These are phyloP conservation scores for Harringtonia lauricola DNA, from an alignment of 2,329 filamentous ascomycete genomes.

Conservation along the genomic window DNA sequence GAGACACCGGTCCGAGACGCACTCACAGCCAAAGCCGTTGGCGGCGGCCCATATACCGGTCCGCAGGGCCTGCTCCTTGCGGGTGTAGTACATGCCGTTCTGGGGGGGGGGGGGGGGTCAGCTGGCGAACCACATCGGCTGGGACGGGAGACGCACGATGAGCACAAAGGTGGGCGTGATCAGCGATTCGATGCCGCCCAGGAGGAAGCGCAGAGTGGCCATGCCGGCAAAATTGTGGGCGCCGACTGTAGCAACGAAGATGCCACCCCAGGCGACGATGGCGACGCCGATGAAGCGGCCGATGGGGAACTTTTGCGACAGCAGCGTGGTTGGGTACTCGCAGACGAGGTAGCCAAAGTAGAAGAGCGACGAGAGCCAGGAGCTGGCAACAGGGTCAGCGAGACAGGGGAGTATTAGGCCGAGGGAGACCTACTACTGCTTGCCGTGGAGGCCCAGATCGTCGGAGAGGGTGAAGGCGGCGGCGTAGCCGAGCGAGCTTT, in stretches of 20 bases:
- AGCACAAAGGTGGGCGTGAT: slow-evolving; percentile 23
- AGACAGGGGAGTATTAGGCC: no score
- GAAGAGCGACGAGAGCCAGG: slow-evolving; percentile 30
- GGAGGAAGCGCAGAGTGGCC: slow-evolving; percentile 22
- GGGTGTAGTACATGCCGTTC: slow-evolving; percentile 21
- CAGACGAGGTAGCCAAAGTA: slow-evolving; percentile 30
- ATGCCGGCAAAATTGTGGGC: slow-evolving; percentile 21
- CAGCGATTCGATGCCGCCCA: slow-evolving; percentile 29
- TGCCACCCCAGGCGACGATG: slow-evolving; percentile 26
- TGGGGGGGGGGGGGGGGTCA: no score
- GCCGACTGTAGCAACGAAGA: slow-evolving; percentile 15
- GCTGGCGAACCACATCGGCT: no score
- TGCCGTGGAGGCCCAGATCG: slow-evolving; percentile 26
- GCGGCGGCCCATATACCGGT: slow-evolving; percentile 20
- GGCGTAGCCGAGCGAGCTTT: slow-evolving; percentile 20
- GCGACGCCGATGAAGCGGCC: slow-evolving; percentile 28
- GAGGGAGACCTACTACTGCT: slow-evolving; percentile 18
- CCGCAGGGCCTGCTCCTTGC: slow-evolving; percentile 23
- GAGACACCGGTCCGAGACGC: no score
- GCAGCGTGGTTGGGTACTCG: slow-evolving; percentile 25
- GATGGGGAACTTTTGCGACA: slow-evolving; percentile 28
- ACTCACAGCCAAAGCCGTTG: slow-evolving; percentile 15
- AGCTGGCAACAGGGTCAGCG: slow-evolving; percentile 9
- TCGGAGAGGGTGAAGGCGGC: slow-evolving; percentile 28
- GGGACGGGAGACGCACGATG: slow-evolving; percentile 21